A percentile compares a stretch with the other conserved stretches of the same genome.
These are phyloP conservation scores for Orbilia brochopaga DNA, from an alignment of 2,329 filamentous ascomycete genomes.

Conservation along the genomic window DNA sequence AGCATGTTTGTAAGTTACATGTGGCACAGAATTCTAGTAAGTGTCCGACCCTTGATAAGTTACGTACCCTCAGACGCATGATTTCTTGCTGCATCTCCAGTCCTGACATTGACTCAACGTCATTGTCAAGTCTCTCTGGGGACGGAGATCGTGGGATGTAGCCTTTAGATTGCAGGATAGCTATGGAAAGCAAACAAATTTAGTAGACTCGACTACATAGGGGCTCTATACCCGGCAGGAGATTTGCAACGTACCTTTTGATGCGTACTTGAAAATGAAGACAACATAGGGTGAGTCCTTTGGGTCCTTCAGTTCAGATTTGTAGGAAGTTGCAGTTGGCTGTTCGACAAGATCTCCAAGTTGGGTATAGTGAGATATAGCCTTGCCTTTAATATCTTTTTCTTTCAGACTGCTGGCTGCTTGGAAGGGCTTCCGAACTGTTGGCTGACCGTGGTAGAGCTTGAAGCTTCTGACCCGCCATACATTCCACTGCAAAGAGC, in stretches of 20 bases:
- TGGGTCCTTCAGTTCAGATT: background rate
- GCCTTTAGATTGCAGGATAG: conserved; percentile 13
- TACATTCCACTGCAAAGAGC: background rate
- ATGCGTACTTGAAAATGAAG: conserved; percentile 19
- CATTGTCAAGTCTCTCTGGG: conserved; percentile 5
- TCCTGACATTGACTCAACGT: background rate
- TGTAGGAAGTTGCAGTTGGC: background rate
- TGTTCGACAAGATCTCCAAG: background rate
- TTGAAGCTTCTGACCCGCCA: background rate
- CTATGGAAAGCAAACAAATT: background rate
- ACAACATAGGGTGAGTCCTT: conserved; percentile 6
- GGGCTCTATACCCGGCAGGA: too few relatives aligned
- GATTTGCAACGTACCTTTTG: too few relatives aligned
- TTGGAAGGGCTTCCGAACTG: background rate
- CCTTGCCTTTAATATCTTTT: conserved; percentile 4
- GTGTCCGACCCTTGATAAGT: too few relatives aligned
- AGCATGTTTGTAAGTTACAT: too few relatives aligned
- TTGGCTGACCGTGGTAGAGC: background rate
- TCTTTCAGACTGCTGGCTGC: too few relatives aligned
- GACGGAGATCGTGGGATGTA: conserved; percentile 11
- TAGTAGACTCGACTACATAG: too few relatives aligned
- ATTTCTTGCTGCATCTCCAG: conserved; percentile 8
- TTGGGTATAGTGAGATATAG: conserved; percentile 9
- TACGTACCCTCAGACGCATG: conserved; percentile 19
- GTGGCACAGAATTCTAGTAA: too few relatives aligned